Base-by-base conservation (phyloP, 2,329 filamentous ascomycete genomes). In the Aureobasidium sp. region DNA sequence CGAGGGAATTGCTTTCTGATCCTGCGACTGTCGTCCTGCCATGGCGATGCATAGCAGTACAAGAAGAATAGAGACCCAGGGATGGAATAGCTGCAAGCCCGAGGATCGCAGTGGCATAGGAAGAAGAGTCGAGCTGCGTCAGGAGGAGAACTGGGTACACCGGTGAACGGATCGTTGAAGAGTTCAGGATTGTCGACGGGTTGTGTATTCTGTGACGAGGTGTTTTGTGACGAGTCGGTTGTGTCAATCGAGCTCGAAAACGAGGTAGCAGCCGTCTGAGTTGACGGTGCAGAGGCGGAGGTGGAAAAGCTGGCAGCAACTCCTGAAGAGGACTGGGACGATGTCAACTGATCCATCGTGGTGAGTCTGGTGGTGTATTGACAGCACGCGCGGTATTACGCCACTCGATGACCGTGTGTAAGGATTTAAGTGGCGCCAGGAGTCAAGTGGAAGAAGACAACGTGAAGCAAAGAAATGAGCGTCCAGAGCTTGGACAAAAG, bases 91-190 rank as follows among this genome's bases (percentile, higher is more conserved):
- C n/a, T 6, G 31, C 20, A 45, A 15, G 29, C 8, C 20, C 37
- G 36, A 52, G 11, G 9, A 3, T 51, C 45, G 36, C n/a, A 41
- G 5, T 27, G 47, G 15, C 25, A 34, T 5, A 61, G 17, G 12
- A 52, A 11, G 27, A 44, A 22, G 36, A 61, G 57, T 34, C 36
- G 48, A 25, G 22, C 12, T 3, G 39, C 25, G 41, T 58, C 41
- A 36, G 51, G 20, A n/a, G 59, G 31, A 14, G 17, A 11, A 53
- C 51, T 45, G 42, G 63, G 34, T n/a, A 52, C 41, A 17, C 53
- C 27, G 12, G 59, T 47, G 29, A 57, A 57, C 4, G 62, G 48
- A 31, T 49, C 61, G 14, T 36, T 49, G 39, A 63, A 59, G 34
- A 20, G 9, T 20, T n/a, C 22, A 20, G 11, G 17, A 17, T n/a